Evolutionary conservation across 2,329 filamentous ascomycete species (phyloP).

Genomic region (Arthrobotrys sinensis): DNA sequence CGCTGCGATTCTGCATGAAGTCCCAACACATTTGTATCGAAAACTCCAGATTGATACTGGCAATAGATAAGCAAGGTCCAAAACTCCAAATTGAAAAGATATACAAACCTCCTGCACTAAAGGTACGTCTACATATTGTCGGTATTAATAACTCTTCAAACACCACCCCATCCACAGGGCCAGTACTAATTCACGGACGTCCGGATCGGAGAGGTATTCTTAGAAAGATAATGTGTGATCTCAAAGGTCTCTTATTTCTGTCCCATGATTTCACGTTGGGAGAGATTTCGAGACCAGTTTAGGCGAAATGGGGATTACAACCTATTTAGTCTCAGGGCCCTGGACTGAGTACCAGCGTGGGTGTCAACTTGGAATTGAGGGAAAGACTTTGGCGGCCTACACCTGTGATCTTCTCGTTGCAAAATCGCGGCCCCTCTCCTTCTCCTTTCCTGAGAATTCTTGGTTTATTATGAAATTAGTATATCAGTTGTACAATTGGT

Average conservation of each 20-base stretch:
- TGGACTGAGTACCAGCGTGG: not conserved
- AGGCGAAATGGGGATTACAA: slow-evolving; percentile 4
- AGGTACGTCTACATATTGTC: not conserved
- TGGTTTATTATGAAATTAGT: too few relatives aligned
- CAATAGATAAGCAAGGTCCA: not conserved
- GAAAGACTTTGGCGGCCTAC: too few relatives aligned
- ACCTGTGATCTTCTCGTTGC: too few relatives aligned
- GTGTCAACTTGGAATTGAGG: too few relatives aligned
- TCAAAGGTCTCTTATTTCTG: not conserved
- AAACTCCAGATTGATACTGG: not conserved
- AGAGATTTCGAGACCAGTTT: not conserved
- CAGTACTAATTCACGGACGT: not conserved
- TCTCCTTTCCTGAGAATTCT: too few relatives aligned
- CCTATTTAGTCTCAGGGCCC: not conserved
- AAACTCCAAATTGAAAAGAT: not conserved
- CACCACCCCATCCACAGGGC: not conserved
- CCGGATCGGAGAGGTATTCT: not conserved
- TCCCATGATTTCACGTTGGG: not conserved
- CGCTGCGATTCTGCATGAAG: not conserved
- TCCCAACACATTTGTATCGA: not conserved
- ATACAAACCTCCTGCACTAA: not conserved
- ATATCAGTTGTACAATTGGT: too few relatives aligned
- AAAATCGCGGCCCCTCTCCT: too few relatives aligned
- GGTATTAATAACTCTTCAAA: too few relatives aligned
- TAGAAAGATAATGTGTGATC: not conserved